phyloP scores from a whole-genome alignment of 768 basidiomycete genomes.

The Pisolithus orientalis region DNA sequence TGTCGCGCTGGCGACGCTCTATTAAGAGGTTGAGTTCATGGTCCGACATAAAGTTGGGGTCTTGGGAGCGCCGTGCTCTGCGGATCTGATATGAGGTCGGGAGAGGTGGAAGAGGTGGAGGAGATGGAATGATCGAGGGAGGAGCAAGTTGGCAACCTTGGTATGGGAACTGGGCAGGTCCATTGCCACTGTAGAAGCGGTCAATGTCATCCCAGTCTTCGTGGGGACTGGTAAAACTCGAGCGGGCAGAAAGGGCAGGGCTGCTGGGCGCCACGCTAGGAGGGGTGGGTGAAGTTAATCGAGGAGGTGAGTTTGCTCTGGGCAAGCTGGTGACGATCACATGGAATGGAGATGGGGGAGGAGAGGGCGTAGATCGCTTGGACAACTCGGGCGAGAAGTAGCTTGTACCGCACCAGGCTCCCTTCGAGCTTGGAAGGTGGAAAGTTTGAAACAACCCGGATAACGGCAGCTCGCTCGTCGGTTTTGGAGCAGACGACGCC shows the following conservation, averaged over 20 bases:
- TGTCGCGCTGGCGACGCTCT: not conserved
- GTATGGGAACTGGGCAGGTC: not conserved
- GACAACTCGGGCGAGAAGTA: no score
- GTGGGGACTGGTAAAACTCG: not conserved
- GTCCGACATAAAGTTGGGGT: not conserved
- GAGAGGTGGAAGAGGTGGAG: not conserved
- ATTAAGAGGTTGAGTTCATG: not conserved
- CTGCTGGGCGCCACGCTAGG: not conserved
- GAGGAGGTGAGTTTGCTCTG: not conserved
- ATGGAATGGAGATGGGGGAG: no score
- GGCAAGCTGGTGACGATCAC: no score
- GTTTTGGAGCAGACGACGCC: no score
- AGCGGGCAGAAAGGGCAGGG: not conserved
- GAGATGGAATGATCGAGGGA: not conserved
- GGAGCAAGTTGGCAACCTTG: no score
- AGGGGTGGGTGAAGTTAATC: not conserved
- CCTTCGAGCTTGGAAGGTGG: no score
- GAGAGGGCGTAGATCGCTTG: no score
- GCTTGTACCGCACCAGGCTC: no score
- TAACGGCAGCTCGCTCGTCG: no score
- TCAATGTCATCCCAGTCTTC: not conserved
- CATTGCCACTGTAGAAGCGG: not conserved
- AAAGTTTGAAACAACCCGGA: no score
- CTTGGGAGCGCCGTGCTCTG: no score
- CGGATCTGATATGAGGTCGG: not conserved